Evolutionary conservation across 768 basidiomycete genomes (phyloP), one percentile per base, ranked within the genome.

Genomic region (Xanthoconium purpureum): DNA sequence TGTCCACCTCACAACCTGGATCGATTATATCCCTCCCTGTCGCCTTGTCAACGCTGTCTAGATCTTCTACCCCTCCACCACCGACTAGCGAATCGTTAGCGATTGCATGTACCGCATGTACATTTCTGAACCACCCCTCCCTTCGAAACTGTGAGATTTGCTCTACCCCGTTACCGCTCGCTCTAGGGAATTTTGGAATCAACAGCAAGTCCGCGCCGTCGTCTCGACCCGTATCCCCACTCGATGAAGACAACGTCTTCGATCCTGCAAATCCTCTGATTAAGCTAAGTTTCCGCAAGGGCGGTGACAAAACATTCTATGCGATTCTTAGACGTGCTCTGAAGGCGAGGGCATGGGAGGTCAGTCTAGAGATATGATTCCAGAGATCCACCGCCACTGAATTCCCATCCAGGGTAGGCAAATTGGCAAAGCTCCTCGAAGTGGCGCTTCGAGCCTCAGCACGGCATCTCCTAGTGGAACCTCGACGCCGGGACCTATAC

Each of bases 231-330:
- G 68, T 75, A 9, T 85, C 89, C 0, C 80, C 80, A 1, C 75
- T 74, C 39, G 50, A 62, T 9, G 56, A 57, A 8, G 66, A 60
- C 38, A 54, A 60, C 39, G 57, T 44, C 37, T 68, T 70, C 30
- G 66, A 71, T 37, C 67, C 73, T 11, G 63, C 65, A 7, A 67
- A 75, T n/a, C 65, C 77, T 32, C 76, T 87, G 55, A 81, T 97
- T 47, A 88, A 90, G 61, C 68, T 99, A 53, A 94, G 91, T 71
- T 98, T 99, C 70, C 80, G 96, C 42, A 91, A 85, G 68, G 94
- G 95, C 4, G 95, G 95, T 0, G 94, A 90, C 68, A 89, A 89
- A 71, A 62, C 80, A 1, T 89, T 93, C 61, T 98, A 99, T 70
- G 76, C 82, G 17, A 79, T 82, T 12, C 76, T 98, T 37, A 91